Evolutionary conservation across 805 yeast species (phyloP).

Genomic region (Metschnikowia colocasiae): DNA sequence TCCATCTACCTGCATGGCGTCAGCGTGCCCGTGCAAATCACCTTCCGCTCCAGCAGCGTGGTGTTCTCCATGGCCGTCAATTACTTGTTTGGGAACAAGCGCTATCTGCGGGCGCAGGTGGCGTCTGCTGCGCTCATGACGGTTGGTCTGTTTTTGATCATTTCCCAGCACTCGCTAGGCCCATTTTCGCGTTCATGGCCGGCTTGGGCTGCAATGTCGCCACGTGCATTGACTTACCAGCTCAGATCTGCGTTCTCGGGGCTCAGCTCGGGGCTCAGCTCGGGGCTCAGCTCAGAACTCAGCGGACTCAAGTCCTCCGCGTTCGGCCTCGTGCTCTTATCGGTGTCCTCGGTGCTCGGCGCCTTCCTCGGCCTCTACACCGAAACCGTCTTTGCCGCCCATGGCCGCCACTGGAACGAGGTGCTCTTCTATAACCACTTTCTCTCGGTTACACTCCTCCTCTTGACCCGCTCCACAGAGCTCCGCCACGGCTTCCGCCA

Average conservation of each 20-base stretch:
- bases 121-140: conserved; percentile 50
- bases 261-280: too few species aligned
- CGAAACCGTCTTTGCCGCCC: conserved; percentile 46
- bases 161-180: conserved; percentile 15
- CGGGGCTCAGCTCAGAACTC: too few species aligned
- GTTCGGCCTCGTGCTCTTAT: conserved; percentile 25
- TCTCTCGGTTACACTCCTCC: conserved; percentile 52
- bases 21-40: conserved; percentile 64
- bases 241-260: too few species aligned
- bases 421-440: conserved; percentile 58
- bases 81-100: conserved; percentile 39
- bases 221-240: too few species aligned
- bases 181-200: too few species aligned
- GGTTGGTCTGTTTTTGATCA: conserved; percentile 49
- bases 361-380: conserved; percentile 58
- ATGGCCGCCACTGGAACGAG: conserved; percentile 65
- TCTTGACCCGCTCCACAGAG: conserved; percentile 6
- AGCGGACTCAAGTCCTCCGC: conserved; percentile 6
- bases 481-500: conserved; percentile 24
- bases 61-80: conserved; percentile 61
- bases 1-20: conserved; percentile 53
- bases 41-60: conserved; percentile 62
- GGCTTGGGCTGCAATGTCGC: too few species aligned
- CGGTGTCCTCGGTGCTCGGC: conserved; percentile 47
- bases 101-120: conserved; percentile 45